Base-by-base conservation (phyloP, 192 early-diverging fungal genomes). In the Coemansia sp. region DNA sequence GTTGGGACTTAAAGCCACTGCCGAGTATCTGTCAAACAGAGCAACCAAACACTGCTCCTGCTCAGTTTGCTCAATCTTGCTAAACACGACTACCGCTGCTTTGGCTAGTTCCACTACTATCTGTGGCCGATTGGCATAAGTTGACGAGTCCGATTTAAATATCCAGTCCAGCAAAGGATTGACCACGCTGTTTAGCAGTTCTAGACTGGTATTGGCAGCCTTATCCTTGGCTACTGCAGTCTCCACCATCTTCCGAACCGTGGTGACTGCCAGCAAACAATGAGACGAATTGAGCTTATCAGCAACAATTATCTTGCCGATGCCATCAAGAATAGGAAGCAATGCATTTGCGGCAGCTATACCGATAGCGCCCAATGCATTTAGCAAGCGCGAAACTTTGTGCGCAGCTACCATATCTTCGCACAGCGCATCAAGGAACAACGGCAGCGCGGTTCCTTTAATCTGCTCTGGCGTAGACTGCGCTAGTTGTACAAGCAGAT, bases 181-280 rank as follows among this genome's bases (percentile, higher is more conserved):
- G 37, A 66, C 47, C 12, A 65, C 53, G 14, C 34, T 8, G 6
- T 40, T 28, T 11, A 59, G 23, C n/a, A 76, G 45, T 17, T 66
- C 46, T 6, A 50, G 30, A 23, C 43, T 46, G 2, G 55, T 15
- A 14, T 46, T 17, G n/a, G 39, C 18, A 17, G 16, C 23, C 12
- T 21, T 43, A 14, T 37, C 26, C 3, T 42, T 47, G 10, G 32
- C 46, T 3, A 57, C 51, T 4, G 60, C 52, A 7, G 68, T 44
- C 32, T 77, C 74, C 8, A 66, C 40, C 30, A 77, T 62, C 47
- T 77, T 77, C 34, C 74, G 74, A 8, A 77, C 51, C 2, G 74
- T 77, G 2, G 68, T 55, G 10, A 54, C 31, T 2, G 60, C 38
- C 5, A 64, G 53, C 47, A 56, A 11, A 21, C 43, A 34, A 14